Conservation (phyloP, 2,329 filamentous ascomycete species). For the Volutella citrinella region DNA sequence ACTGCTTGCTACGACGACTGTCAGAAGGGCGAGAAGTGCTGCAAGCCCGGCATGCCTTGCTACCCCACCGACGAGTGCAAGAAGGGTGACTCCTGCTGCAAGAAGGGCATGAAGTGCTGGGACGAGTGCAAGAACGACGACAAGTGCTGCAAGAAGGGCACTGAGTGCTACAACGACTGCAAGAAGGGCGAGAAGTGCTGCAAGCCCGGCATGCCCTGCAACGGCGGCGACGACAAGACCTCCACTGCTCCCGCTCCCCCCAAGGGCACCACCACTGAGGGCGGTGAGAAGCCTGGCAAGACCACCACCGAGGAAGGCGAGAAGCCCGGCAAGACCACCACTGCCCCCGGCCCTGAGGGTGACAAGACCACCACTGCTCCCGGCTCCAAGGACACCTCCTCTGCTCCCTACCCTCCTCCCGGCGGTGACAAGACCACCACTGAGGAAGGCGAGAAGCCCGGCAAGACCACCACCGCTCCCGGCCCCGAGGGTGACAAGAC, state of each 20-base stretch:
- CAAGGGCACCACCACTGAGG: background rate
- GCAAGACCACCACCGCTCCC: constrained; percentile 13
- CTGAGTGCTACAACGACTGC: no score
- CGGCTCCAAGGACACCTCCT: constrained; percentile 9
- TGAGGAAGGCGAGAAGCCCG: constrained; percentile 9
- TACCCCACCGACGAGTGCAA: no score
- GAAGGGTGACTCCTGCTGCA: no score
- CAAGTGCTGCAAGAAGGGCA: no score
- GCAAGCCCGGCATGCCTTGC: no score
- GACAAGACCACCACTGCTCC: constrained; percentile 10
- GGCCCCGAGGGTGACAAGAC: background rate
- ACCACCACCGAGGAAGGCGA: constrained; percentile 5
- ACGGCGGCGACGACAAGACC: constrained; percentile 4
- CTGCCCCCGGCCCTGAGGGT: constrained; percentile 7
- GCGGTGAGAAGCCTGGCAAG: background rate
- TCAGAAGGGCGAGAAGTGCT: no score
- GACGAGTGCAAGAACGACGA: no score
- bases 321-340: constrained; percentile 13
- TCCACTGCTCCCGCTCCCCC: background rate
- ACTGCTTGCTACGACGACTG: no score
- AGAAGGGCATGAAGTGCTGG: no score
- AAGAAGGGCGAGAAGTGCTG: no score
- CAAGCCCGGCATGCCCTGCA: no score
- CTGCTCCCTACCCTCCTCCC: constrained; percentile 6
- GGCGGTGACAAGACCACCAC: constrained; percentile 14